Evolutionary conservation across 176 grass and related monocot genomes (phyloP).

Genomic region (Otatea glauca): DNA sequence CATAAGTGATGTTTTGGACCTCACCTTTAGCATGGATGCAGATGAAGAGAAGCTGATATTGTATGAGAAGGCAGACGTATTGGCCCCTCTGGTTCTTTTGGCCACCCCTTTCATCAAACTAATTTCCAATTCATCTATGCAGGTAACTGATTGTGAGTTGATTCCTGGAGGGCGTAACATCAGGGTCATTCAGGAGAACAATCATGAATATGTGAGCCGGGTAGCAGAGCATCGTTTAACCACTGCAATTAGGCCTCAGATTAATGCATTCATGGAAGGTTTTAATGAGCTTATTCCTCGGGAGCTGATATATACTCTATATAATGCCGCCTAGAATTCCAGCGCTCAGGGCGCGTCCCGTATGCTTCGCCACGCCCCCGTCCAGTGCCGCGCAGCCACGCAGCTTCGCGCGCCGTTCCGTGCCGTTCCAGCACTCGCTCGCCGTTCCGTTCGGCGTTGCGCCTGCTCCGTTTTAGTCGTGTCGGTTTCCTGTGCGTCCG

Average conservation of each 20-base stretch:
- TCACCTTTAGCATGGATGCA: conserved; percentile 96
- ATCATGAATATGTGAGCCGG: conserved; percentile 92
- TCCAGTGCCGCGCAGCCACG: no score
- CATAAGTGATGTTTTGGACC: conserved; percentile 91
- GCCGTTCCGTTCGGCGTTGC: no score
- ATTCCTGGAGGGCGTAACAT: conserved; percentile 93
- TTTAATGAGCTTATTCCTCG: conserved; percentile 86
- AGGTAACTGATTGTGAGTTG: conserved; percentile 98
- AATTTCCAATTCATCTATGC: conserved; percentile 39
- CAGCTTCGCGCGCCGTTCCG: no score
- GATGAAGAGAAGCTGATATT: conserved; percentile 98
- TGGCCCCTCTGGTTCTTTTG: neutral
- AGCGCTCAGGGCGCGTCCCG: no score
- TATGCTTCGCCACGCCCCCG: no score
- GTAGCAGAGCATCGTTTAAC: conserved; percentile 90
- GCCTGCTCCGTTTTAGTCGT: no score
- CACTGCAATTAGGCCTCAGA: conserved; percentile 95
- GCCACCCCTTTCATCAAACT: conserved; percentile 9
- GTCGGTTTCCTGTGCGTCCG: no score
- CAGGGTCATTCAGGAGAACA: conserved; percentile 95
- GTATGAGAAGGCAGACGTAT: conserved; percentile 87
- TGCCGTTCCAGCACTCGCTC: no score
- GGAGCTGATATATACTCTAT: conserved; percentile 92
- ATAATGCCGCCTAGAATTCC: no score
- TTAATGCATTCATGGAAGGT: conserved; percentile 93